These are phyloP conservation scores for Agroathelia rolfsii DNA, from an alignment of 1,284 basidiomycete species.

Conservation along the genomic window DNA sequence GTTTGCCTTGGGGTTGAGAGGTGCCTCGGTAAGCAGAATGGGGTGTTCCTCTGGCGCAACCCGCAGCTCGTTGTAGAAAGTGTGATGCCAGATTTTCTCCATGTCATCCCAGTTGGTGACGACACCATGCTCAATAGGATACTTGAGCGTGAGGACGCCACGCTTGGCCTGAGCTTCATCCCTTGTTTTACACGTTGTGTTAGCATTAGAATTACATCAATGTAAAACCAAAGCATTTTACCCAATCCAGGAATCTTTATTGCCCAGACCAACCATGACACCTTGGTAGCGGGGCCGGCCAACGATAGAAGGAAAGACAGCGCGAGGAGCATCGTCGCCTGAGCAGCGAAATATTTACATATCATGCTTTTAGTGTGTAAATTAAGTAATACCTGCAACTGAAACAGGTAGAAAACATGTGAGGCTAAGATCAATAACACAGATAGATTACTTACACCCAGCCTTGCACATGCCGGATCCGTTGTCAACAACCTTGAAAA, in stretches of 20 bases:
- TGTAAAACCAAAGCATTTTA: slow-evolving; percentile 15
- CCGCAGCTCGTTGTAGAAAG: slow-evolving; percentile 62
- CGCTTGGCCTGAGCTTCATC: slow-evolving; percentile 78
- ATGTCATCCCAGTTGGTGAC: slow-evolving; percentile 80
- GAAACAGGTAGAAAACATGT: slow-evolving; percentile 10
- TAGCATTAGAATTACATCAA: slow-evolving; percentile 1
- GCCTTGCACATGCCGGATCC: slow-evolving; percentile 69
- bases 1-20: slow-evolving; percentile 70
- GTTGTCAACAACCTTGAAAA: slow-evolving; percentile 47
- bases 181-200: slow-evolving; percentile 29
- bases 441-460: slow-evolving; percentile 44
- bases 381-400: slow-evolving; percentile 23
- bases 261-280: slow-evolving; percentile 66
- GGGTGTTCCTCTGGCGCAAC: slow-evolving; percentile 64
- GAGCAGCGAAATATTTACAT: slow-evolving; percentile 13
- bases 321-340: slow-evolving; percentile 72
- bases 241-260: slow-evolving; percentile 66
- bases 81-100: slow-evolving; percentile 74
- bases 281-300: slow-evolving; percentile 71
- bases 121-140: slow-evolving; percentile 52
- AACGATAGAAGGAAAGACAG: slow-evolving; percentile 73
- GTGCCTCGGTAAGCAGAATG: slow-evolving; percentile 69
- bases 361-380: background rate
- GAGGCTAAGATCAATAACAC: no score
- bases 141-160: slow-evolving; percentile 72